These are phyloP conservation scores for Pseudogymnoascus verrucosus DNA, from an alignment of 2,329 filamentous ascomycete genomes.

Conservation along the genomic window DNA sequence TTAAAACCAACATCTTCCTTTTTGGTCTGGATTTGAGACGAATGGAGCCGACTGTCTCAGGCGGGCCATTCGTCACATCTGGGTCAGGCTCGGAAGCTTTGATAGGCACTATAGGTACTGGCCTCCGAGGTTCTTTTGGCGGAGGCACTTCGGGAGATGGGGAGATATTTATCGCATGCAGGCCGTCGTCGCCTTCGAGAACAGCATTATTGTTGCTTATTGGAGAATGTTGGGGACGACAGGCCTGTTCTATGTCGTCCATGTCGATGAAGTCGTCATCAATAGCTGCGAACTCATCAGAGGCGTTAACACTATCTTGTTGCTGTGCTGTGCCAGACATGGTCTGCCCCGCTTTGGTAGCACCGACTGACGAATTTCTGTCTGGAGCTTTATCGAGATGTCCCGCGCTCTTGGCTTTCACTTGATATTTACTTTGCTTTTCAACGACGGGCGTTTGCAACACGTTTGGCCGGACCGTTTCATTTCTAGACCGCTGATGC, in stretches of 20 bases:
- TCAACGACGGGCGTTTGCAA: background rate
- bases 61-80: background rate
- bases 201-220: background rate
- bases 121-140: background rate
- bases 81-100: background rate
- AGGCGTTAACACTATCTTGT: background rate
- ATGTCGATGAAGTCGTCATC: conserved; percentile 9
- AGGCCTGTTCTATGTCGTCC: background rate
- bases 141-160: background rate
- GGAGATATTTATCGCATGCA: background rate
- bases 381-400: background rate
- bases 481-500: background rate
- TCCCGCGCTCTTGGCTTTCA: background rate
- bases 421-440: background rate
- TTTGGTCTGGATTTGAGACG: conserved; percentile 11
- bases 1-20: conserved; percentile 6
- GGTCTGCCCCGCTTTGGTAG: background rate
- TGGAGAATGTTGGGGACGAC: background rate
- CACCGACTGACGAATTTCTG: background rate
- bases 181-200: background rate
- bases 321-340: background rate
- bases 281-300: background rate
- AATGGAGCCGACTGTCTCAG: background rate
- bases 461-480: background rate
- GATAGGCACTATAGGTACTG: background rate